phyloP scores from a whole-genome alignment of 192 early-diverging fungal species.

The Gamsiella multidivaricata region DNA sequence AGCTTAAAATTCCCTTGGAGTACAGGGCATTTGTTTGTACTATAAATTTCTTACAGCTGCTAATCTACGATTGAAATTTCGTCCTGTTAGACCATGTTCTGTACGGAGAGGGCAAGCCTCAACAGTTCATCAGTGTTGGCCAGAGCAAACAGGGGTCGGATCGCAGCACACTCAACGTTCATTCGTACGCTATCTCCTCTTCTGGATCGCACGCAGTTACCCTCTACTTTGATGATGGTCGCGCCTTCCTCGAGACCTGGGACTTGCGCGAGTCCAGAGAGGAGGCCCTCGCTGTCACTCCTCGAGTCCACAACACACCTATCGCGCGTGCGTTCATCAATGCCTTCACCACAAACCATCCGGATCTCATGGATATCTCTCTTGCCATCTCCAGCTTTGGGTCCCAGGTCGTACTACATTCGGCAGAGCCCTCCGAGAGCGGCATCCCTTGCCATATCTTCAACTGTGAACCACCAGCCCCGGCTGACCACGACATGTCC shows the following conservation, averaged over 20 bases:
- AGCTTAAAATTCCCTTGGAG: background rate
- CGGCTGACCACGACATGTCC: conserved; percentile 7
- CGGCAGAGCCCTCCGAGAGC: conserved; percentile 9
- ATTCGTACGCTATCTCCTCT: conserved; percentile 15
- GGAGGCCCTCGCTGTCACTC: background rate
- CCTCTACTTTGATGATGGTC: conserved; percentile 13
- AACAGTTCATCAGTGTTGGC: conserved; percentile 20
- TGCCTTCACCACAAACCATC: conserved; percentile 1
- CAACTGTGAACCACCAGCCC: background rate
- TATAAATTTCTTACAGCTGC: background rate
- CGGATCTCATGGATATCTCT: conserved; percentile 12
- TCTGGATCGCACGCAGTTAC: conserved; percentile 15
- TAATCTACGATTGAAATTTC: background rate
- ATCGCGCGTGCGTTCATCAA: background rate
- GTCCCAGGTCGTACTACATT: conserved; percentile 1
- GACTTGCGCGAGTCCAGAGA: conserved; percentile 13
- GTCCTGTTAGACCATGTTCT: conserved; percentile 12
- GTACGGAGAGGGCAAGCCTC: conserved; percentile 29
- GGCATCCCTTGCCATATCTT: conserved; percentile 15
- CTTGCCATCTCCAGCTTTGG: conserved; percentile 12
- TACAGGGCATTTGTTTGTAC: no score
- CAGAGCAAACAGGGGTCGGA: background rate
- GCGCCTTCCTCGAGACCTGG: conserved; percentile 16
- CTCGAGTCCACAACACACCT: conserved; percentile 6
- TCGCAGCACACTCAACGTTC: conserved; percentile 2